Conservation (phyloP, 1,139 yeast species). For the Blastobotrys ciferrii region DNA sequence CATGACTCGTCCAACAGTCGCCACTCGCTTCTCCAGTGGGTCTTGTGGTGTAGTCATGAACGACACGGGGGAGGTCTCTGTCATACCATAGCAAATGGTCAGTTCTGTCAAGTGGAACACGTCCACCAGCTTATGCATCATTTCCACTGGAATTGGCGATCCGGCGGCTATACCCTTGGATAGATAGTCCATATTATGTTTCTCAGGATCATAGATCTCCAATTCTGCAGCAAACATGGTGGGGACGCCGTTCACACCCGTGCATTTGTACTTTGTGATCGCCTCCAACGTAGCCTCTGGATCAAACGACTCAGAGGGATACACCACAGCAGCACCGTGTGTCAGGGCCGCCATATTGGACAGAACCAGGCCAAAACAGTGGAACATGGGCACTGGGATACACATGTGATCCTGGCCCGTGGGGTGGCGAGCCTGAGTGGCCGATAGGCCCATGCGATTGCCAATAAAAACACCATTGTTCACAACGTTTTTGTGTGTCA, state of each 20-base stretch:
- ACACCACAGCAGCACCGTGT: conserved; percentile 34
- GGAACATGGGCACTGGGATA: conserved; percentile 39
- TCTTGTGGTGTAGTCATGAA: conserved; percentile 35
- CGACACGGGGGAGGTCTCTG: conserved; percentile 37
- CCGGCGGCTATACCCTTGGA: conserved; percentile 38
- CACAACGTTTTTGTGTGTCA: conserved; percentile 33
- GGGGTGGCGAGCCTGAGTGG: conserved; percentile 28
- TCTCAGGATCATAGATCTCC: conserved; percentile 27
- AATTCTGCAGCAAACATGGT: conserved; percentile 38
- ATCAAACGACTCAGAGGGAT: conserved; percentile 35
- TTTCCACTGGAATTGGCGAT: conserved; percentile 34
- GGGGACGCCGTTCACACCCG: conserved; percentile 37
- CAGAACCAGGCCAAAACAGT: conserved; percentile 38
- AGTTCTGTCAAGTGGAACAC: conserved; percentile 29
- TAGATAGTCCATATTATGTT: conserved; percentile 29
- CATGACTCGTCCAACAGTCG: conserved; percentile 34
- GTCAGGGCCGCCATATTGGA: conserved; percentile 34
- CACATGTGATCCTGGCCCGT: conserved; percentile 34
- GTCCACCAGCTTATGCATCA: conserved; percentile 30
- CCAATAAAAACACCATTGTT: conserved; percentile 36
- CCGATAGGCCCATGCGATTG: conserved; percentile 31
- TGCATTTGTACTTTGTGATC: conserved; percentile 30
- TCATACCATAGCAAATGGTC: conserved; percentile 39
- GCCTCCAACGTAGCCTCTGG: conserved; percentile 30
- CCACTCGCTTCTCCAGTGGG: conserved; percentile 29